These are phyloP conservation scores for Candida frijolesensis DNA, from an alignment of 1,139 yeast genomes.

Conservation along the genomic window DNA sequence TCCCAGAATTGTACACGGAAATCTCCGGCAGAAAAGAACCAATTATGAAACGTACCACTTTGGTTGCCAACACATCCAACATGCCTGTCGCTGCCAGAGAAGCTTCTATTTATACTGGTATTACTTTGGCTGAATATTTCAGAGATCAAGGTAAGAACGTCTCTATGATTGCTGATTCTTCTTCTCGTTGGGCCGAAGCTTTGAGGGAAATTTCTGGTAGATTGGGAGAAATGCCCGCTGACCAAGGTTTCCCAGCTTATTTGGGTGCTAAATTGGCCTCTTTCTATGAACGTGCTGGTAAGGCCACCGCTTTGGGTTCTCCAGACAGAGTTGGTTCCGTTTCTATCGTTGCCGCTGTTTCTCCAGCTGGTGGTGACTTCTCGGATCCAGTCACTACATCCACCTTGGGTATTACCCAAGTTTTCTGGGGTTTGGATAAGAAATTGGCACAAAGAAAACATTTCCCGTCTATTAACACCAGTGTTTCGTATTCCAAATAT, in stretches of 20 bases:
- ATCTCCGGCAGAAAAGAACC: slow-evolving; percentile 94
- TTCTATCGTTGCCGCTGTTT: slow-evolving; percentile 98
- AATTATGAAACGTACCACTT: slow-evolving; percentile 98
- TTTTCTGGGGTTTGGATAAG: slow-evolving; percentile 99
- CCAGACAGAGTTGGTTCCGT: slow-evolving; percentile 97
- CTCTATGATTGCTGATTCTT: slow-evolving; percentile 99
- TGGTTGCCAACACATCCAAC: slow-evolving; percentile 97
- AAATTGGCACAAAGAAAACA: slow-evolving; percentile 99
- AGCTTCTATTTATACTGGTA: slow-evolving; percentile 98
- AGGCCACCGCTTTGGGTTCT: slow-evolving; percentile 91
- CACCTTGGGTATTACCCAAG: slow-evolving; percentile 98
- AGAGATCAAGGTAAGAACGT: slow-evolving; percentile 99
- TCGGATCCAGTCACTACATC: slow-evolving; percentile 99
- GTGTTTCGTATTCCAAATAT: slow-evolving; percentile 95
- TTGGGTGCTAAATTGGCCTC: slow-evolving; percentile 98
- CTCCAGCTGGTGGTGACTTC: slow-evolving; percentile 99
- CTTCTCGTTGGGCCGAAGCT: slow-evolving; percentile 99
- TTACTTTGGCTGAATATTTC: slow-evolving; percentile 96
- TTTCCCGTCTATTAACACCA: slow-evolving; percentile 97
- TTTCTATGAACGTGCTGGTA: slow-evolving; percentile 99
- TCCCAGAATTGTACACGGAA: slow-evolving; percentile 95
- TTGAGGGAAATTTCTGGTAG: slow-evolving; percentile 99
- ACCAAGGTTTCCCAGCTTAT: slow-evolving; percentile 99
- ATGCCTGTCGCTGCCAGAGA: slow-evolving; percentile 99
- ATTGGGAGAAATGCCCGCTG: slow-evolving; percentile 99